A percentile compares a stretch with the other conserved stretches of the same genome.
Conservation (phyloP, 2,329 filamentous ascomycete species). For the Lecanicillium sp. region DNA sequence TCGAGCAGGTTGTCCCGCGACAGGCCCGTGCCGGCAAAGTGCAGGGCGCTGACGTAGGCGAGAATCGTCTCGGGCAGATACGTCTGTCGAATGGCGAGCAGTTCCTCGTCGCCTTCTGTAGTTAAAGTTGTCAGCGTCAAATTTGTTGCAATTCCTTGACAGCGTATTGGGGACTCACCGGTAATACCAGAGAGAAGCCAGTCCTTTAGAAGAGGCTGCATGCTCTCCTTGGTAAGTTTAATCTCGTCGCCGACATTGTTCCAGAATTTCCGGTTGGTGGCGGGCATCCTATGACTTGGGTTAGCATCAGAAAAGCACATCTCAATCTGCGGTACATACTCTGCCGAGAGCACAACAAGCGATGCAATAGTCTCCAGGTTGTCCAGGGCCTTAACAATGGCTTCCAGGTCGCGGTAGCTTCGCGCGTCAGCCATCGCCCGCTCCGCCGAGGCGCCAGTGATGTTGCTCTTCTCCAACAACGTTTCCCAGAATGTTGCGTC, state of each 20-base stretch:
- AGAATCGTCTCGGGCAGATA: conserved; percentile 85
- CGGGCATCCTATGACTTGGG: conserved; percentile 18
- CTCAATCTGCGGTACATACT: conserved; percentile 34
- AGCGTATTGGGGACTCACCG: conserved; percentile 34
- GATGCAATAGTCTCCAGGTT: conserved; percentile 59
- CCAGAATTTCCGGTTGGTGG: conserved; percentile 42
- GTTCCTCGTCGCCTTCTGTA: conserved; percentile 51
- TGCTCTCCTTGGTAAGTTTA: conserved; percentile 44
- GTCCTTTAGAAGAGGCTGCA: conserved; percentile 54
- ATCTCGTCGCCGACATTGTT: conserved; percentile 46
- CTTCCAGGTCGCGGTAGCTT: conserved; percentile 62
- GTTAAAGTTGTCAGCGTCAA: conserved; percentile 10
- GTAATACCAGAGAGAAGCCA: conserved; percentile 53
- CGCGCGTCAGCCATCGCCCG: conserved; percentile 47
- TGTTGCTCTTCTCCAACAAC: conserved; percentile 26
- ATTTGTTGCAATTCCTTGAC: background rate
- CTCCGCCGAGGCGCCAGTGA: conserved; percentile 27
- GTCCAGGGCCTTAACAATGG: conserved; percentile 57
- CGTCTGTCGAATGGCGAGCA: conserved; percentile 58
- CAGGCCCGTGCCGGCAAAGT: conserved; percentile 68
- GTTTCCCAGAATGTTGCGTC: conserved; percentile 32
- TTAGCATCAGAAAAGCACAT: conserved; percentile 17
- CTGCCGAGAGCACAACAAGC: conserved; percentile 40
- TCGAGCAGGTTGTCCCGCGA: conserved; percentile 71
- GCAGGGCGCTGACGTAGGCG: conserved; percentile 73